A percentile compares a stretch with the other conserved stretches of the same genome.
Conservation (phyloP, 164 flowering plant species). For the Protea cynaroides region DNA sequence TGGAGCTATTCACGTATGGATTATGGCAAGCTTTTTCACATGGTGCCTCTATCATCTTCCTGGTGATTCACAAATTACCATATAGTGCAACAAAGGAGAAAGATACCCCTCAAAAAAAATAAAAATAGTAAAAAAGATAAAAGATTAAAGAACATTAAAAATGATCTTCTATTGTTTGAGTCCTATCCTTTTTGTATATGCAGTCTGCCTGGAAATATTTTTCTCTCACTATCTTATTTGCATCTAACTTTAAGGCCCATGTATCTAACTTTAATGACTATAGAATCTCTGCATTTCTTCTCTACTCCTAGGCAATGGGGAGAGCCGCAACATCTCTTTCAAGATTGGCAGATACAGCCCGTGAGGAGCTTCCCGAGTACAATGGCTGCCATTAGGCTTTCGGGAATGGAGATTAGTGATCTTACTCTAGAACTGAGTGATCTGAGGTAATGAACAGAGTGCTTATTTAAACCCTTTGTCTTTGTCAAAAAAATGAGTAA, state of each 20-base stretch:
- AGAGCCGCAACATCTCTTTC: conserved; percentile 83
- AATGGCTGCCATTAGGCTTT: conserved; percentile 89
- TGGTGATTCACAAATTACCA: no score
- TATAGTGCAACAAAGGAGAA: no score
- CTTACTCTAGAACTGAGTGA: conserved; percentile 88
- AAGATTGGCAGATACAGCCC: conserved; percentile 84
- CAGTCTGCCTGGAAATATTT: background rate
- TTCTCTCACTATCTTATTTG: background rate
- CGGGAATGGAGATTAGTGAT: conserved; percentile 95
- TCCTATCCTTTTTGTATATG: no score
- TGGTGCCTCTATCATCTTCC: no score
- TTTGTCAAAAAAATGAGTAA: background rate
- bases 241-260: background rate
- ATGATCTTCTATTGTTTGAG: no score
- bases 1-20: no score
- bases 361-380: conserved; percentile 91
- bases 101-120: no score
- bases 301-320: conserved; percentile 63
- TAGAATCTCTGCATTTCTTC: conserved; percentile 1
- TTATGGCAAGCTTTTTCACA: no score
- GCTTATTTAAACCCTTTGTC: background rate
- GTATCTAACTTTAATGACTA: background rate
- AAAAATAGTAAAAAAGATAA: no score
- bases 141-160: no score
- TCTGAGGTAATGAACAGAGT: conserved; percentile 48